A percentile compares a stretch with the other conserved stretches of the same genome.
phyloP scores from a whole-genome alignment of 2,329 filamentous ascomycete species.

The Aspergillus brasiliensis region DNA sequence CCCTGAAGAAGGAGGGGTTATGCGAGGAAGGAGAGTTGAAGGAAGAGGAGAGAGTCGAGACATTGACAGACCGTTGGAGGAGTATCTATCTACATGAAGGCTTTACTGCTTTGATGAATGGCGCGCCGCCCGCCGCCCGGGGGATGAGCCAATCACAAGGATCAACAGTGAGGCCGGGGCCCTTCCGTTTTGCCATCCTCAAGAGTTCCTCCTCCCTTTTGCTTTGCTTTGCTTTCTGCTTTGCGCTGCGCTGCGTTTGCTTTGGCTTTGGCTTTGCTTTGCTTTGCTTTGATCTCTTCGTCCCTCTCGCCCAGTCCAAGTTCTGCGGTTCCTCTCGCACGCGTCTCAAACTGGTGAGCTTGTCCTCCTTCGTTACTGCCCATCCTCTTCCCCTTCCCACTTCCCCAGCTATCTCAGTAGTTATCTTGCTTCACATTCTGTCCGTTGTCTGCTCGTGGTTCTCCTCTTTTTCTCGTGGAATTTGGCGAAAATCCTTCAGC shows the following conservation, averaged over 20 bases:
- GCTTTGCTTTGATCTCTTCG: not conserved
- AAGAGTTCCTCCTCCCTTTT: not conserved
- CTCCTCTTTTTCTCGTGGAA: not conserved
- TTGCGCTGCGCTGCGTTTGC: not conserved
- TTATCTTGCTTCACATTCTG: slow-evolving; percentile 1
- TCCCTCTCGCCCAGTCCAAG: not conserved
- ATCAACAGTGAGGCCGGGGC: not conserved
- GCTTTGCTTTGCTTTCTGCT: too few species aligned
- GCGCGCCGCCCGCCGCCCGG: not conserved
- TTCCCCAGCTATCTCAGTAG: not conserved
- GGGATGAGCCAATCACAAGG: not conserved
- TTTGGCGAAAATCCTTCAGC: not conserved
- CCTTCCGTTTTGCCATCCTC: slow-evolving; percentile 2
- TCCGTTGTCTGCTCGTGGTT: not conserved
- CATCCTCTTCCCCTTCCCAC: not conserved
- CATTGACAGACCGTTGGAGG: too few species aligned
- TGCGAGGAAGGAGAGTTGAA: not conserved
- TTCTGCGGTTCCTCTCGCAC: not conserved
- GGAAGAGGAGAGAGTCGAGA: not conserved
- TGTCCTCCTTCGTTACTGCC: not conserved
- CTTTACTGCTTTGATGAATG: not conserved
- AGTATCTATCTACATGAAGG: too few species aligned
- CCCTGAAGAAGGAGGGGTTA: not conserved
- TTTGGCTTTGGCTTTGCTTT: not conserved
- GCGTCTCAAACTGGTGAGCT: not conserved